These are phyloP conservation scores for Paraleonurus japonicus DNA, from an alignment of 257 asterid genomes.

Conservation along the genomic window DNA sequence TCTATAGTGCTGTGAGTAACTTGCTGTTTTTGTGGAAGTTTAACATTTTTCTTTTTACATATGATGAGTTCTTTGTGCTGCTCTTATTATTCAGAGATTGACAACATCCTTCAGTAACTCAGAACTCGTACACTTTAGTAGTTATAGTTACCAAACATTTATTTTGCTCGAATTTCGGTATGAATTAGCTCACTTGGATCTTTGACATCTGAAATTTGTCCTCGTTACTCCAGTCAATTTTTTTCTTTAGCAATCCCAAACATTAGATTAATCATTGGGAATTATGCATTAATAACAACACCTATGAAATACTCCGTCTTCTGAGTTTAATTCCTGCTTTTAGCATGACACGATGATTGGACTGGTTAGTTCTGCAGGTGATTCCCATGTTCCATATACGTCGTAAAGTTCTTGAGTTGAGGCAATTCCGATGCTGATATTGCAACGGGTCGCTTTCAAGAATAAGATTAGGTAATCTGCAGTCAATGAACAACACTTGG, in stretches of 20 bases:
- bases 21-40: not conserved
- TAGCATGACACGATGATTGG: too few species aligned
- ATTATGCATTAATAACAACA: too few species aligned
- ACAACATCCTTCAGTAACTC: not conserved
- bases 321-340: too few species aligned
- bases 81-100: not conserved
- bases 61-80: not conserved
- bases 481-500: not conserved
- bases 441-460: not conserved
- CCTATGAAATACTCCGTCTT: too few species aligned
- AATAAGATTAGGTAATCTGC: not conserved
- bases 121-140: not conserved
- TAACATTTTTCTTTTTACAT: not conserved
- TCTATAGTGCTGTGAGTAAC: slow-evolving; percentile 49
- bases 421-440: not conserved
- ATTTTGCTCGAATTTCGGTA: not conserved
- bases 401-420: not conserved
- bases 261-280: too few species aligned
- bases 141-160: not conserved
- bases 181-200: not conserved
- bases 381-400: not conserved
- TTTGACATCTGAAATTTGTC: not conserved
- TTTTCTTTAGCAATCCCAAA: not conserved
- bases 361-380: not conserved
- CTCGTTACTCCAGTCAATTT: not conserved